Percentiles rank a stretch among this genome's conserved stretches.
These are phyloP conservation scores for Sarocladium kiliense DNA, from an alignment of 2,329 filamentous ascomycete genomes.

Conservation along the genomic window DNA sequence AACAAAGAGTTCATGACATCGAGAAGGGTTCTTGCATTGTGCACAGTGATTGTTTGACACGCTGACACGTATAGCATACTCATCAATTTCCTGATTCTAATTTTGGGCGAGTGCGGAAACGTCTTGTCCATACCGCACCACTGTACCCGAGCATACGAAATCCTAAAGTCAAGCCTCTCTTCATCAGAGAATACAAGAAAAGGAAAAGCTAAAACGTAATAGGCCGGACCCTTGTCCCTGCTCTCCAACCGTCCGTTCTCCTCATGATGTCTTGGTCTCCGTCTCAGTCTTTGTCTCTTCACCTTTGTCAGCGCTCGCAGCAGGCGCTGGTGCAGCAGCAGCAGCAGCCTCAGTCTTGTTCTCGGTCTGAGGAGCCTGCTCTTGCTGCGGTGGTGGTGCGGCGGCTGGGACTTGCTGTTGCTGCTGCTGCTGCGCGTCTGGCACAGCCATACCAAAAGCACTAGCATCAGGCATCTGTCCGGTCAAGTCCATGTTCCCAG, in stretches of 20 bases:
- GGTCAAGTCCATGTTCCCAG: neutral
- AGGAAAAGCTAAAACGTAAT: too few species aligned
- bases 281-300: neutral
- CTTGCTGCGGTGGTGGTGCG: neutral
- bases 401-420: neutral
- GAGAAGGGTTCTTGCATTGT: too few species aligned
- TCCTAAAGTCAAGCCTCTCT: too few species aligned
- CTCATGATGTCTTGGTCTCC: neutral
- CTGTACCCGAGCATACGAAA: too few species aligned
- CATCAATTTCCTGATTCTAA: too few species aligned
- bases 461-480: neutral
- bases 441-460: neutral
- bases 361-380: neutral
- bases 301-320: neutral
- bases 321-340: neutral
- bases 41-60: too few species aligned
- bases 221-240: too few species aligned
- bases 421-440: conserved; percentile 6
- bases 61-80: too few species aligned
- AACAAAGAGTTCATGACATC: too few species aligned
- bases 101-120: too few species aligned
- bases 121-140: too few species aligned
- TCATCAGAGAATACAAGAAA: neutral
- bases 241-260: too few species aligned
- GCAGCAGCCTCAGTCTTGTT: conserved; percentile 1